These are phyloP conservation scores for Nitzschia sp. DNA, from an alignment of 108 stramenopile species.

Conservation along the genomic window DNA sequence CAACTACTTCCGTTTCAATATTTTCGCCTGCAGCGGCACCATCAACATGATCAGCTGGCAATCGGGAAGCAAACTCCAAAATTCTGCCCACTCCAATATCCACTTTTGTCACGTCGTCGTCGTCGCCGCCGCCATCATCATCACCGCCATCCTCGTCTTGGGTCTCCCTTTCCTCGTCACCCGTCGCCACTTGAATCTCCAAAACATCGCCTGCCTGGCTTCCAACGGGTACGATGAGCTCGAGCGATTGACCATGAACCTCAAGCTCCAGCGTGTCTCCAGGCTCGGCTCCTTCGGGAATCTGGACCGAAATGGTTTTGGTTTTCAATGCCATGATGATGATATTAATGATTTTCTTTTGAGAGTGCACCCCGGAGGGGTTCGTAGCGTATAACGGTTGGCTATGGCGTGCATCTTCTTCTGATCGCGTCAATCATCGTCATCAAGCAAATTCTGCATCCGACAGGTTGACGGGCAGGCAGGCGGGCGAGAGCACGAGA, in stretches of 20 bases:
- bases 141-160: background rate
- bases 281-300: constrained; percentile 59
- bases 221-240: constrained; percentile 52
- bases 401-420: too few species aligned
- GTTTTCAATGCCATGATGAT: background rate
- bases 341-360: too few species aligned
- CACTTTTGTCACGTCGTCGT: constrained; percentile 8
- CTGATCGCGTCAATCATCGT: too few species aligned
- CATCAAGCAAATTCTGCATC: too few species aligned
- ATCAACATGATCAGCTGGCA: constrained; percentile 22
- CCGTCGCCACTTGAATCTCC: constrained; percentile 51
- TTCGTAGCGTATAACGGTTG: too few species aligned
- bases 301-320: constrained; percentile 43
- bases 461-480: too few species aligned
- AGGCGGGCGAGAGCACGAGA: too few species aligned
- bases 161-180: background rate
- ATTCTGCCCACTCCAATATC: constrained; percentile 31
- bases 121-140: too few species aligned
- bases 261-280: constrained; percentile 68
- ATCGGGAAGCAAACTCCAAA: constrained; percentile 6
- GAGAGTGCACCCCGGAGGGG: too few species aligned
- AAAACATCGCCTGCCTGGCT: constrained; percentile 62
- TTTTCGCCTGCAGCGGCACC: background rate
- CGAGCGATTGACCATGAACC: constrained; percentile 49
- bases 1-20: background rate